Evolutionary conservation across 345 rosid species (phyloP).

Genomic region (Gossypium herbaceum): DNA sequence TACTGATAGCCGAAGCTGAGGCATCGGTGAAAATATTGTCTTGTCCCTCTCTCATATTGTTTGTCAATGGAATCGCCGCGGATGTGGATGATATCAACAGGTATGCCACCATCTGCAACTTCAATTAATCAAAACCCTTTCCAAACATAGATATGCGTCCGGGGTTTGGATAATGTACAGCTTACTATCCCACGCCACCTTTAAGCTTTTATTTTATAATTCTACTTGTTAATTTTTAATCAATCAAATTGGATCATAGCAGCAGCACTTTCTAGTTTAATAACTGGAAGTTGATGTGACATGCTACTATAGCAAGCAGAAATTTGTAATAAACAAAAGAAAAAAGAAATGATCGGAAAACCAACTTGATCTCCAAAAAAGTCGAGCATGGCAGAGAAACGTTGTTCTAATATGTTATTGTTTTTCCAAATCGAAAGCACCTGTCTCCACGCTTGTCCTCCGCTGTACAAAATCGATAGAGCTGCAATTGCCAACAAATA

Average conservation of each 20-base stretch:
- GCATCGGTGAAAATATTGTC: constrained; percentile 76
- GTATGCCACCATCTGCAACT: constrained; percentile 19
- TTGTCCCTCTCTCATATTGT: constrained; percentile 53
- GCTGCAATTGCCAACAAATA: constrained; percentile 74
- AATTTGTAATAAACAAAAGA: too few species aligned
- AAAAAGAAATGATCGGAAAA: not conserved
- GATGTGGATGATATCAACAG: constrained; percentile 75
- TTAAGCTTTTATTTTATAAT: too few species aligned
- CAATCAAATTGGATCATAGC: too few species aligned
- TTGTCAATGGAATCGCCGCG: constrained; percentile 68
- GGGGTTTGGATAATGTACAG: too few species aligned
- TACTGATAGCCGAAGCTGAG: constrained; percentile 61
- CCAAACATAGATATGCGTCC: too few species aligned
- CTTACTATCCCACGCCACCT: too few species aligned
- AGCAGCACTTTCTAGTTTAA: too few species aligned
- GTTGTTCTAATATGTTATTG: constrained; percentile 33
- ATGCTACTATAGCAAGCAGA: not conserved
- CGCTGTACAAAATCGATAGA: constrained; percentile 62
- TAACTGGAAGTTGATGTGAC: too few species aligned
- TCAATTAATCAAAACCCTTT: too few species aligned
- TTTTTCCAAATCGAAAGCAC: constrained; percentile 46
- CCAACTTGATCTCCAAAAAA: constrained; percentile 83
- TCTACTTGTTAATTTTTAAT: too few species aligned
- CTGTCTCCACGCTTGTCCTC: constrained; percentile 47
- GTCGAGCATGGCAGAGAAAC: constrained; percentile 48